Conservation (phyloP, 164 flowering plant genomes). For the Platanus orientalis region DNA sequence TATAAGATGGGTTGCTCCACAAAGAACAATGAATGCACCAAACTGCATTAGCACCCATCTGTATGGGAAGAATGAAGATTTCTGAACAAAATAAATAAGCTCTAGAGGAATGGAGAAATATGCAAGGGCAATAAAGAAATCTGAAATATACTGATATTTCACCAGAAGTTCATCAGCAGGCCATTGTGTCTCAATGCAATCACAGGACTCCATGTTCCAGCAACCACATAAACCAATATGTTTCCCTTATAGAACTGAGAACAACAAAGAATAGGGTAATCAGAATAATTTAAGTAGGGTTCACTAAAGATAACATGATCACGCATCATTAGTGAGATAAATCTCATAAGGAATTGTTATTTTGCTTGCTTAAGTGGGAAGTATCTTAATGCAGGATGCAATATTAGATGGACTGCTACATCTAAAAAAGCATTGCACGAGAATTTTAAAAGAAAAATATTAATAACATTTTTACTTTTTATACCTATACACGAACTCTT, state of each 20-base stretch:
- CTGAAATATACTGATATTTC: slow-evolving; percentile 66
- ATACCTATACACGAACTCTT: too few species aligned
- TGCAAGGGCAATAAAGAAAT: slow-evolving; percentile 54
- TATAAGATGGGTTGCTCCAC: slow-evolving; percentile 64
- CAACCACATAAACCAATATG: slow-evolving; percentile 13
- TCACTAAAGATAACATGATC: too few species aligned
- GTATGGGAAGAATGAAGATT: slow-evolving; percentile 61
- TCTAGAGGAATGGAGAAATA: too few species aligned
- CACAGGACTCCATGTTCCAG: slow-evolving; percentile 51
- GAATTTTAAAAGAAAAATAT: too few species aligned
- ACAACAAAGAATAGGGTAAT: slow-evolving; percentile 4
- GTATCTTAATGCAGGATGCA: too few species aligned
- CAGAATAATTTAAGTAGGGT: background rate
- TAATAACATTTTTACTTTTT: too few species aligned
- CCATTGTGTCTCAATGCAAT: slow-evolving; percentile 55
- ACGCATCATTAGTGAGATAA: too few species aligned
- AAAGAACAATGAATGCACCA: slow-evolving; percentile 74
- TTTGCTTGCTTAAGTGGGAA: too few species aligned
- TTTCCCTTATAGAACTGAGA: slow-evolving; percentile 23
- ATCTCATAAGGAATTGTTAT: too few species aligned
- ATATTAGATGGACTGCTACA: too few species aligned
- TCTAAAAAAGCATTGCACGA: too few species aligned
- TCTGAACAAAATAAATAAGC: slow-evolving; percentile 62
- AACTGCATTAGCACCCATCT: slow-evolving; percentile 84
- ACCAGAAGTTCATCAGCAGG: slow-evolving; percentile 50